Base-by-base conservation (phyloP, 2,329 filamentous ascomycete species). In the Talaromyces sp. region DNA sequence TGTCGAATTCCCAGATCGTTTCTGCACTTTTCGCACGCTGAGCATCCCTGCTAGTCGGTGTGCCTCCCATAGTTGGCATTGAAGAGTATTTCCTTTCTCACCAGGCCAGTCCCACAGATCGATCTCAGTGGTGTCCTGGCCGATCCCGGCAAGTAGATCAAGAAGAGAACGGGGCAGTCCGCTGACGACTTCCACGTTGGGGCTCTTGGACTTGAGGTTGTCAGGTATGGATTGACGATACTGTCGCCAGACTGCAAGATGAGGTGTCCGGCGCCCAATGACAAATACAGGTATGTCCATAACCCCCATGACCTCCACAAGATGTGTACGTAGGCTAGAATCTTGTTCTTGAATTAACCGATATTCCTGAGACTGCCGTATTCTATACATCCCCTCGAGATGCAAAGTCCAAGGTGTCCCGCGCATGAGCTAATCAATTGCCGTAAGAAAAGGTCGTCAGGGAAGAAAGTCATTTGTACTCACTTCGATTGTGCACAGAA, bases 401-500 rank as follows among this genome's bases (percentile, higher is more conserved):
- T 74, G 72, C 63, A 73, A 68, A 1, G 69, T 71, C 72, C 72
- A 74, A 1, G 71, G 68, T 7, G 70, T 52, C 3, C 71, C 71
- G 33, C 72, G 71, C 63, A 73, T 67, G 16, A 58, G 39, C 39
- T 40, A n/a, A 40, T 2, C 5, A 3, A 40, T 40, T 40, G 2
- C 39, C 16, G 39, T 40, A 1, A 40, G n/a, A n/a, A n/a, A 16
- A 40, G 16, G 39, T 3, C 39, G 16, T 0, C 5, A 40, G 16
- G 3, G 18, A 40, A n/a, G 8, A 5, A 7, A 40, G 7, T 16
- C n/a, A 40, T 6, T 8, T 6, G 16, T 4, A n/a, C 39, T 54
- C 61, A 74, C 70, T 14, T 69, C 71, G 60, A 73, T 73, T 46
- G 67, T 74, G 62, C 71, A 74, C 40, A 74, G 28, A 6, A 74